Evolutionary conservation across 78 protist species (phyloP).

Genomic region (Goniomonas avonlea): DNA sequence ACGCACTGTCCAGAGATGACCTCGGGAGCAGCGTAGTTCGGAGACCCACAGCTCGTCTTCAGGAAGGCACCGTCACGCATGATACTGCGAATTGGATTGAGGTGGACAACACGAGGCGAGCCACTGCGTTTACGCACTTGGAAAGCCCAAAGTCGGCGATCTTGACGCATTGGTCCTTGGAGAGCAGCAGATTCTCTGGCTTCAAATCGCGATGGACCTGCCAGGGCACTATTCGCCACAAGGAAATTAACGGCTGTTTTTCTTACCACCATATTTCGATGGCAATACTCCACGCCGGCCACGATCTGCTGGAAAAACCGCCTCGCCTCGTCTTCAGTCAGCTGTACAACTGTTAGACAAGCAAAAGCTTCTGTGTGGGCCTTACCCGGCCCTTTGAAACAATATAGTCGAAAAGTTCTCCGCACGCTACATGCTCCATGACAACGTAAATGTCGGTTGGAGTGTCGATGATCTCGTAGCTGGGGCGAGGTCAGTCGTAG

Average conservation of each 20-base stretch:
- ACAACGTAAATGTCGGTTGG: slow-evolving; percentile 89
- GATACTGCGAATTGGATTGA: slow-evolving; percentile 14
- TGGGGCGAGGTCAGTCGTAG: not conserved
- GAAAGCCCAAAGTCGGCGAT: slow-evolving; percentile 98
- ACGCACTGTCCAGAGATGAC: slow-evolving; percentile 73
- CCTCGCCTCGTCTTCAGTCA: slow-evolving; percentile 80
- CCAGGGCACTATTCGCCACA: no score
- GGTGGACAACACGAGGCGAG: not conserved
- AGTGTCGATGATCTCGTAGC: slow-evolving; percentile 91
- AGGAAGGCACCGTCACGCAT: slow-evolving; percentile 92
- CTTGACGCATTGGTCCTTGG: slow-evolving; percentile 40
- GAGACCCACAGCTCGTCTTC: slow-evolving; percentile 94
- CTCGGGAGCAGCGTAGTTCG: slow-evolving; percentile 99
- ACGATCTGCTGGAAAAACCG: slow-evolving; percentile 95
- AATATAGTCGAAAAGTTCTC: slow-evolving; percentile 97
- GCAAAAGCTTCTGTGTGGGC: no score
- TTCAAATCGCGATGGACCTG: slow-evolving; percentile 96
- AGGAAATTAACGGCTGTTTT: no score
- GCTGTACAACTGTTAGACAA: no score
- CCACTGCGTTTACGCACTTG: slow-evolving; percentile 32
- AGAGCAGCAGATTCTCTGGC: slow-evolving; percentile 89
- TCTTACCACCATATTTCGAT: slow-evolving; percentile 84
- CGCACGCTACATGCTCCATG: slow-evolving; percentile 83
- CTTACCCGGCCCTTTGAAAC: slow-evolving; percentile 78
- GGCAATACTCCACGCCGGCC: slow-evolving; percentile 92